Base-by-base conservation (phyloP, 257 asterid species). In the Solanum bukasovii region DNA sequence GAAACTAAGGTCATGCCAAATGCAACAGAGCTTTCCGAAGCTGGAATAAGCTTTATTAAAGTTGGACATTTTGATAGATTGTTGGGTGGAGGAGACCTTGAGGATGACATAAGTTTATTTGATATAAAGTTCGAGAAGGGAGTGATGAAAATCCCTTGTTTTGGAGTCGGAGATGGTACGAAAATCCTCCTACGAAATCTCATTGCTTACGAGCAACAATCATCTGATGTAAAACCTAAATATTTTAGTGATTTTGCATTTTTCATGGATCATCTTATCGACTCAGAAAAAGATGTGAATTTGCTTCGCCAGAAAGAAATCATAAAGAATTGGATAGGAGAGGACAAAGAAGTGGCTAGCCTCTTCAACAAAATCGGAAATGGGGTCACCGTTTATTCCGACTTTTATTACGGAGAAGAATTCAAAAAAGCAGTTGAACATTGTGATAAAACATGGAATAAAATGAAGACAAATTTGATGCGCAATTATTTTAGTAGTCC, bases 141-240 rank as follows among this genome's bases (percentile, higher is more conserved):
- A n/a, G 9, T 37, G 20, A 6, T 90, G 46, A 27, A 8, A 84
- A 37, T 90, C 4, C 87, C 91, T 6, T 59, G 63, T 16, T 14
- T 90, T 1, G 20, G 7, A 11, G 49, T 90, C 11, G 73, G 11
- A 13, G 88, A 90, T 31, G 14, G 7, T 4, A 88, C 90, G 1
- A 91, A 90, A 59, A 46, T 44, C 5, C 13, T 77, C 29, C 44
- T 89, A 0, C 59, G 90, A 37, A 88, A 90, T 71, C 72, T 90
- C 7, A 74, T 90, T 7, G 91, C 90, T 10, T 87, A 87, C 40
- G 90, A 87, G 68, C 90, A 89, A 56, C 86, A 84, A 12, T 74
- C 72, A 1, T 13, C 25, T 31, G 35, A 84, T 6, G 18, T 77
- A 40, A 13, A 25, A 20, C 79, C 61, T 1, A 84, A 10, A 46